A percentile compares a stretch with the other conserved stretches of the same genome.
phyloP scores from a whole-genome alignment of 129 eudicot genomes.

The Chrysanthemum lavandulifolium region DNA sequence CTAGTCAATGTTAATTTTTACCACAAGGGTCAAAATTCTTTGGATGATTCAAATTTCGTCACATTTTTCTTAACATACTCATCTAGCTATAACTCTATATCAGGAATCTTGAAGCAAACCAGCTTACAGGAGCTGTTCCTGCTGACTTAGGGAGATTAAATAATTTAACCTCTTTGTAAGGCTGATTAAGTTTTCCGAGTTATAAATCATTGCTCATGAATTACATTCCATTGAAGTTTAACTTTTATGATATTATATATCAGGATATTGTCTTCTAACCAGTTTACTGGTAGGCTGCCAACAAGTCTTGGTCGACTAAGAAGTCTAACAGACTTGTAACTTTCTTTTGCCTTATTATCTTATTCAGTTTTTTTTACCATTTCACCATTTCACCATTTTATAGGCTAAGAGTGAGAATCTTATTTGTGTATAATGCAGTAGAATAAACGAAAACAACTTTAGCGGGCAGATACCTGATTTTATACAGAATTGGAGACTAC shows the following conservation, averaged over 20 bases:
- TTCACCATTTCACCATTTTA: neutral
- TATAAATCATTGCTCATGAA: too few species aligned
- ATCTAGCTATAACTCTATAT: slow-evolving; percentile 22
- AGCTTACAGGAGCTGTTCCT: too few species aligned
- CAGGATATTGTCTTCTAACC: slow-evolving; percentile 64
- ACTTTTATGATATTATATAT: too few species aligned
- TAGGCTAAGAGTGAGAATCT: neutral
- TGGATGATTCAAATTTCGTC: too few species aligned
- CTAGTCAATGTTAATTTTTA: slow-evolving; percentile 18
- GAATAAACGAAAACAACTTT: too few species aligned
- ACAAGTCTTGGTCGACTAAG: slow-evolving; percentile 48
- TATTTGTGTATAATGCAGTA: neutral
- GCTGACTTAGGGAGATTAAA: too few species aligned
- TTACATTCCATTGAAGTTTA: too few species aligned
- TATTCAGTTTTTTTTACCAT: neutral
- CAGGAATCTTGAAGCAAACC: slow-evolving; percentile 30
- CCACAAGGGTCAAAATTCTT: neutral
- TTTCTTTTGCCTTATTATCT: neutral
- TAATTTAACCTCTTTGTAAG: too few species aligned
- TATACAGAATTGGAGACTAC: too few species aligned
- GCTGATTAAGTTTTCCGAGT: too few species aligned
- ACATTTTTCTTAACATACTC: neutral
- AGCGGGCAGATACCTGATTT: too few species aligned
- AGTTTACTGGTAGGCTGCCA: slow-evolving; percentile 66
- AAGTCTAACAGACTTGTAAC: slow-evolving; percentile 71